phyloP scores from a whole-genome alignment of 208 protist genomes.

The Crithidia mellificae region DNA sequence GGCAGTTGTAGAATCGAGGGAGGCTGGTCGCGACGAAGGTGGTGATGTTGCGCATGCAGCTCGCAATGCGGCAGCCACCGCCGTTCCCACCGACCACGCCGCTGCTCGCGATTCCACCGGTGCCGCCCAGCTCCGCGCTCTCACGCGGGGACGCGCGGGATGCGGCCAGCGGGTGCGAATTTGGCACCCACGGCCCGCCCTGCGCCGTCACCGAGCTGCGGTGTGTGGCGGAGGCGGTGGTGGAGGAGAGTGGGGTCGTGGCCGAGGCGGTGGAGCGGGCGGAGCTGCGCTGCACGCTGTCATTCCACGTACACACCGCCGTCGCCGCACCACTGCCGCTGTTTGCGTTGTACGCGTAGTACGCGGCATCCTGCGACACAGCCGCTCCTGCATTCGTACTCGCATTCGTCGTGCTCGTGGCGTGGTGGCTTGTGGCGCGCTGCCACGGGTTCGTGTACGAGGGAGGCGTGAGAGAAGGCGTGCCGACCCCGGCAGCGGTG shows the following conservation, averaged over 20 bases:
- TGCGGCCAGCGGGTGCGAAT: background rate
- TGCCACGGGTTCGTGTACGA: background rate
- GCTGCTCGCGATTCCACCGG: background rate
- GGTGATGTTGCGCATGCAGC: slow-evolving; percentile 15
- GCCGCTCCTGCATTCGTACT: no score
- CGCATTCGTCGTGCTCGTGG: no score
- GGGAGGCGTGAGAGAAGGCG: background rate
- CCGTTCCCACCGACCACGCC: background rate
- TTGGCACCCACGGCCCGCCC: background rate
- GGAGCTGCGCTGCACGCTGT: background rate
- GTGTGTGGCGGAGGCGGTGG: background rate
- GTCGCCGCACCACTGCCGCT: background rate
- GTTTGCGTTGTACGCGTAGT: background rate
- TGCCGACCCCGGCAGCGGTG: background rate
- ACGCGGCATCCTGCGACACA: background rate
- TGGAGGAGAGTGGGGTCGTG: background rate
- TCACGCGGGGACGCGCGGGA: background rate
- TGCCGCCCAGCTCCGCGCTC: background rate
- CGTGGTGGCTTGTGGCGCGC: background rate
- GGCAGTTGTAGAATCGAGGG: slow-evolving; percentile 5
- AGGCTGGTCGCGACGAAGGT: slow-evolving; percentile 13
- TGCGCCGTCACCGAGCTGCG: background rate
- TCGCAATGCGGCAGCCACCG: slow-evolving; percentile 9
- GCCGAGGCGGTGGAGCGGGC: background rate
- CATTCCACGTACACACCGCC: slow-evolving; percentile 1